Evolutionary conservation across 2,329 filamentous ascomycete genomes (phyloP), one percentile per base, ranked within the genome.

Genomic region (Tolypocladium nubicola): DNA sequence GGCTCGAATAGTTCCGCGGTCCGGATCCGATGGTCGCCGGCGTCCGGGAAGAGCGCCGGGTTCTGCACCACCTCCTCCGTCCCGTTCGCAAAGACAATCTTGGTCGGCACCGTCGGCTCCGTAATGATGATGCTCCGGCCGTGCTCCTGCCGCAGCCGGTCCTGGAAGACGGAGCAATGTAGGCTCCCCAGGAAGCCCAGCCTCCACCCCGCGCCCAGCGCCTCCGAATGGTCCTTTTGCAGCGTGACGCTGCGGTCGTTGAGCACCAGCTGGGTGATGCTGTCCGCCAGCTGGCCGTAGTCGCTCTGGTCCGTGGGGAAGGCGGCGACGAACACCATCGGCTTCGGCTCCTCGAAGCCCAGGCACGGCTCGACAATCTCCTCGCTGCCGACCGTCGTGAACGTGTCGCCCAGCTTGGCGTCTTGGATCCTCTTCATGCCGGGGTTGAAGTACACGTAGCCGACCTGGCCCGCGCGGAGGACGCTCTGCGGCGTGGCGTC

Each of bases 131-230:
- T 91, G 66, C 86, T 94, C 3, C 89, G 88, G 6, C 93, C 94
- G 66, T 99, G 92, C 71, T 99, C 94, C 72, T 97, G 91, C 49
- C 90, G 85, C 56, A 99, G 75, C 1, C 94, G 88, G 71, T 99
- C 94, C 73, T 99, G 92, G 65, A 99, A 99, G 5, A 99, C 94
- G n/a, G 92, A 97, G 74, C 94, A 97, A 71, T 99, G 94, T 53
- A 99, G 77, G 14, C 92, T 97, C n/a, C 94, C 94, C 4, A 99
- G 75, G 68, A 99, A 99, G 0, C 94, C 94, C 13, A 99, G 76
- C 52, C 94, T 86, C 87, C 94, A 99, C 2, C 94, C 94, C 1
- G 93, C 89, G 1, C 94, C 94, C 0, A 99, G 78, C 0, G 94
- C 94, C 67, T 97, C 91, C 0, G 92, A 97, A 33, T 89, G 90